Conservation (phyloP, 495 filamentous ascomycete species). For the Aspergillus cavernicola region DNA sequence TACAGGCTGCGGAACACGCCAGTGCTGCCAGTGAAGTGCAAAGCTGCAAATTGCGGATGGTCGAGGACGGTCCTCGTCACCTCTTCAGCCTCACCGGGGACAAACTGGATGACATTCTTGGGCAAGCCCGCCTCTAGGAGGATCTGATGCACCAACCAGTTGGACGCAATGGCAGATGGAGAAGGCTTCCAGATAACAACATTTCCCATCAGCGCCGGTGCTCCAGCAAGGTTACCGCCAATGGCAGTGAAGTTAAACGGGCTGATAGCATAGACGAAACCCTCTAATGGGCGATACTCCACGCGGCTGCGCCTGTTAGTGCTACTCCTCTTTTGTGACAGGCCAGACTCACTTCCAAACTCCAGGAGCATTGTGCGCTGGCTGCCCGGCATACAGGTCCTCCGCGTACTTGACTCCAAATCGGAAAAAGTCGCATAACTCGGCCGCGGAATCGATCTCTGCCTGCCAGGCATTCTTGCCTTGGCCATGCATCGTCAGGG, state of each 20-base stretch:
- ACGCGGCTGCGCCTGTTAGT: conserved; percentile 46
- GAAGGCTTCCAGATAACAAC: conserved; percentile 88
- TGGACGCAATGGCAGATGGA: conserved; percentile 69
- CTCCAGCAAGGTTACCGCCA: conserved; percentile 71
- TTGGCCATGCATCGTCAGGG: conserved; percentile 88
- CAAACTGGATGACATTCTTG: conserved; percentile 76
- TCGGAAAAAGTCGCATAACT: conserved; percentile 85
- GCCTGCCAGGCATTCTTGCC: conserved; percentile 97
- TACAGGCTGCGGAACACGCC: conserved; percentile 78
- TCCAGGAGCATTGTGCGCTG: conserved; percentile 67
- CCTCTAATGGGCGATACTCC: conserved; percentile 79
- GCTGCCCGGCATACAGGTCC: conserved; percentile 82
- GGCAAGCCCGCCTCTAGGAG: conserved; percentile 79
- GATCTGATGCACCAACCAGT: conserved; percentile 78
- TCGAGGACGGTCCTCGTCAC: conserved; percentile 68
- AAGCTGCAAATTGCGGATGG: conserved; percentile 68
- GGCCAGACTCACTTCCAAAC: conserved; percentile 63
- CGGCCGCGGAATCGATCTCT: conserved; percentile 92
- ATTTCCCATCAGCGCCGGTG: conserved; percentile 78
- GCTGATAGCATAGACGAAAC: conserved; percentile 81
- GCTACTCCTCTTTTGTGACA: background rate
- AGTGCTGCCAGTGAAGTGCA: conserved; percentile 82
- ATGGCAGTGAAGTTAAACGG: conserved; percentile 92
- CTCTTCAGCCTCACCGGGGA: conserved; percentile 73
- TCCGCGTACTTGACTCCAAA: conserved; percentile 86